A percentile compares a stretch with the other conserved stretches of the same genome.
These are phyloP conservation scores for Nephelium lappaceum DNA, from an alignment of 345 rosid genomes.

Conservation along the genomic window DNA sequence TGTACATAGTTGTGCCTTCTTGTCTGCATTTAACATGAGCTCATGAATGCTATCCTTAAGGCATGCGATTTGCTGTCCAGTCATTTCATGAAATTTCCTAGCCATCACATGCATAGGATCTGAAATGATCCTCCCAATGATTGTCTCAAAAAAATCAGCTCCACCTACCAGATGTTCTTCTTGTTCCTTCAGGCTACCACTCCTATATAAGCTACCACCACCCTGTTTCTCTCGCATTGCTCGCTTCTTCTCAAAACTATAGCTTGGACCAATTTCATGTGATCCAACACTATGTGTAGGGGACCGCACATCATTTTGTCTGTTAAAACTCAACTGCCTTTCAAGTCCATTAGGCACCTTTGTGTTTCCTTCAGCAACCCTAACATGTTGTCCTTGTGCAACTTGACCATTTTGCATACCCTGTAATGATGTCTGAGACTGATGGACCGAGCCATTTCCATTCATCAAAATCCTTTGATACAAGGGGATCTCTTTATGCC, in stretches of 20 bases:
- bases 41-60: slow-evolving; percentile 81
- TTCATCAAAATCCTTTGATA: slow-evolving; percentile 65
- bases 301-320: slow-evolving; percentile 59
- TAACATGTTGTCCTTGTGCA: slow-evolving; percentile 43
- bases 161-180: slow-evolving; percentile 57
- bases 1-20: slow-evolving; percentile 53
- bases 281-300: slow-evolving; percentile 69
- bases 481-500: slow-evolving; percentile 65
- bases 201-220: slow-evolving; percentile 59
- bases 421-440: slow-evolving; percentile 52
- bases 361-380: slow-evolving; percentile 53
- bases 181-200: slow-evolving; percentile 61
- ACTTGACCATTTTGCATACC: slow-evolving; percentile 52
- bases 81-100: slow-evolving; percentile 78
- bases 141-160: slow-evolving; percentile 70
- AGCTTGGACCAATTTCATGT: slow-evolving; percentile 64
- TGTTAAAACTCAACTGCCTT: slow-evolving; percentile 72
- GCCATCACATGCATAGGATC: slow-evolving; percentile 81
- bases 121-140: slow-evolving; percentile 63
- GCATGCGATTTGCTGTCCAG: slow-evolving; percentile 53
- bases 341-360: slow-evolving; percentile 58
- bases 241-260: slow-evolving; percentile 64
- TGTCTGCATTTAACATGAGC: slow-evolving; percentile 65
- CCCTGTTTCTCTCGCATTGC: slow-evolving; percentile 52
- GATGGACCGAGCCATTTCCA: slow-evolving; percentile 62